These are phyloP conservation scores for Trypanosoma platydactyli DNA, from an alignment of 208 protist species.

Conservation along the genomic window DNA sequence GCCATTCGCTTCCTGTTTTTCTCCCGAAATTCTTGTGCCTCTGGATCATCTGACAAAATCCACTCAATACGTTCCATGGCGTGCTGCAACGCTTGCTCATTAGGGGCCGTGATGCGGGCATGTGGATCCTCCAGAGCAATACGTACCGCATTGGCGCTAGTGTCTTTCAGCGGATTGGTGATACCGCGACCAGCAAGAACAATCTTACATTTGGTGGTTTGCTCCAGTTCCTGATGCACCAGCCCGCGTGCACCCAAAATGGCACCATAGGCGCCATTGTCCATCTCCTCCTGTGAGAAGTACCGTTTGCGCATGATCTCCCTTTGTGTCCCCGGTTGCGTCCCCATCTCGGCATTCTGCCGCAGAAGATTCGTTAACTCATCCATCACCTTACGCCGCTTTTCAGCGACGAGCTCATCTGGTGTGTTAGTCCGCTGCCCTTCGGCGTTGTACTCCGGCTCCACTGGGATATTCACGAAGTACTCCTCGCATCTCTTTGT, in stretches of 20 bases:
- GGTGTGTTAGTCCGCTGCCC: constrained; percentile 85
- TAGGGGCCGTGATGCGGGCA: constrained; percentile 85
- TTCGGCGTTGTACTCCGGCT: constrained; percentile 75
- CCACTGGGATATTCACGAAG: constrained; percentile 71
- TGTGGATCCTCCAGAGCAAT: constrained; percentile 89
- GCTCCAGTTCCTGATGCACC: constrained; percentile 89
- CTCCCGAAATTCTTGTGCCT: constrained; percentile 87
- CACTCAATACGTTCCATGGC: constrained; percentile 90
- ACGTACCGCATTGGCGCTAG: constrained; percentile 65
- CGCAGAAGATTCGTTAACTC: constrained; percentile 65
- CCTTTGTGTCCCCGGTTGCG: constrained; percentile 52
- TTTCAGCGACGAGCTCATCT: constrained; percentile 67
- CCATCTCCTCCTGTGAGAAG: constrained; percentile 87
- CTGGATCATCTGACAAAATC: constrained; percentile 90
- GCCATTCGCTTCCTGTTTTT: constrained; percentile 88
- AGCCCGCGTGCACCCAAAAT: constrained; percentile 87
- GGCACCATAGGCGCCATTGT: constrained; percentile 82
- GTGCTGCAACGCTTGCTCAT: constrained; percentile 83
- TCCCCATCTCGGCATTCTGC: constrained; percentile 52
- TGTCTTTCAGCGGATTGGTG: constrained; percentile 88
- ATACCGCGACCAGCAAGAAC: constrained; percentile 91
- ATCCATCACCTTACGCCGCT: constrained; percentile 66
- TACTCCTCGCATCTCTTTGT: constrained; percentile 64
- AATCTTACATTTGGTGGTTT: constrained; percentile 87
- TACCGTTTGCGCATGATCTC: constrained; percentile 88